Percentiles rank a stretch among this genome's conserved stretches.
Evolutionary conservation across 345 rosid genomes (phyloP).

Genomic region (Sonneratia alba): DNA sequence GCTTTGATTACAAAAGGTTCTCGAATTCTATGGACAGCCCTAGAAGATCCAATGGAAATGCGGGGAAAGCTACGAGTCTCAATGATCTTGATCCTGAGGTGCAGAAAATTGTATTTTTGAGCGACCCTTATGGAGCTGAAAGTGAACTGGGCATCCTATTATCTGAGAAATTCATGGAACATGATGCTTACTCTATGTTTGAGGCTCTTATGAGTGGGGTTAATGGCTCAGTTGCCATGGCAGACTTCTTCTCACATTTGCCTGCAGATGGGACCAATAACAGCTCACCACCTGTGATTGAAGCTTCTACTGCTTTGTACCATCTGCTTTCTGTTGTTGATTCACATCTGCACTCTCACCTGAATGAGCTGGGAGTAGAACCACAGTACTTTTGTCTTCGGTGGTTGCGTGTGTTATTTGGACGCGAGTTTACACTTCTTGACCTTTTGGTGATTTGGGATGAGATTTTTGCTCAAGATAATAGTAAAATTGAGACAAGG

Average conservation of each 20-base stretch:
- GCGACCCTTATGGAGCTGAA: constrained; percentile 96
- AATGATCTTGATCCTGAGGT: constrained; percentile 84
- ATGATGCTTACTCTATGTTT: constrained; percentile 96
- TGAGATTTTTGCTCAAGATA: constrained; percentile 74
- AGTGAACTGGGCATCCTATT: constrained; percentile 92
- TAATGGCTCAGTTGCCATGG: constrained; percentile 71
- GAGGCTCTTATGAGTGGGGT: constrained; percentile 84
- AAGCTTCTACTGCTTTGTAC: constrained; percentile 77
- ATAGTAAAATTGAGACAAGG: constrained; percentile 20
- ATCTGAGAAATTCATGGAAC: constrained; percentile 97
- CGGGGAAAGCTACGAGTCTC: constrained; percentile 42
- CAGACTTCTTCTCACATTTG: constrained; percentile 64
- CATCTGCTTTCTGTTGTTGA: constrained; percentile 66
- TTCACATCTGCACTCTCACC: constrained; percentile 80
- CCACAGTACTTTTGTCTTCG: constrained; percentile 97
- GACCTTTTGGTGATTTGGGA: constrained; percentile 85
- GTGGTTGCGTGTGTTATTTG: constrained; percentile 89
- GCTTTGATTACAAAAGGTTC: constrained; percentile 70
- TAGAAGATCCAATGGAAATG: constrained; percentile 35
- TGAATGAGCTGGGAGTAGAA: constrained; percentile 87
- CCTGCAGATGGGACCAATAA: constrained; percentile 44
- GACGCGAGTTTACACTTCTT: constrained; percentile 75
- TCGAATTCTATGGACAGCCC: constrained; percentile 55
- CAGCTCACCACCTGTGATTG: constrained; percentile 73
- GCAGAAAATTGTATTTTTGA: constrained; percentile 49